Base-by-base conservation (phyloP, 257 asterid genomes). In the Vinca minor region DNA sequence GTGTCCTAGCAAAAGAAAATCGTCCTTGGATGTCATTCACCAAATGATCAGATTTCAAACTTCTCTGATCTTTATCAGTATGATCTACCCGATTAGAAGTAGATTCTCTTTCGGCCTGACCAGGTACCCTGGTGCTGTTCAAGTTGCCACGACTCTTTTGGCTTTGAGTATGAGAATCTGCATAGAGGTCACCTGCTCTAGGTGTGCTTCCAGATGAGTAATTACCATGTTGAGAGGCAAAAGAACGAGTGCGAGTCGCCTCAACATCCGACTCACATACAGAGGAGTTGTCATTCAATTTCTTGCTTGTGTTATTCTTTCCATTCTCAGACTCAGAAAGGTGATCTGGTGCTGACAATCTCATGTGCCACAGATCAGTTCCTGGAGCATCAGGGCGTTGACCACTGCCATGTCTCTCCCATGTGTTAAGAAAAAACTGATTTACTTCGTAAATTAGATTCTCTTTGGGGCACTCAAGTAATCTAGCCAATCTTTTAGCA, bases 341-440 rank as follows among this genome's bases (percentile, higher is more conserved):
- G 59, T 75, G 74, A 54, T 81, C 82, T 32, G 78, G 77, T 45
- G 81, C 70, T 42, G 92, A 69, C 76, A 76, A 71, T 67, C 76
- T 78, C 65, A 49, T 64, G 69, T 21, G 80, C 71, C 71, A 41
- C 53, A 78, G 53, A 73, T 81, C 91, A 44, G 67, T 69, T 17
- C 69, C 84, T 0, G 96, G 88, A 63, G 92, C 89, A 85, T 93
- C 98, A 62, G 98, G 97, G 59, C 98, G 84, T 53, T 72, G 81
- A 58, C 98, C 96, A 65, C 85, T 82, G 63, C 89, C 93, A 75
- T 92, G 95, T 78, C 98, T 82, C 47, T 82, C 93, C 96, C 94
- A 86, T 47, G 96, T 92, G 68, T 89, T 92, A 83, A 73, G 73
- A 64, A 92, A 92, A 76, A 92, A 92, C 81, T 87, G 91, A 78